Percentiles rank a stretch among this genome's conserved stretches.
These are phyloP conservation scores for Inonotus hispidus DNA, from an alignment of 1,284 basidiomycete genomes.

Conservation along the genomic window DNA sequence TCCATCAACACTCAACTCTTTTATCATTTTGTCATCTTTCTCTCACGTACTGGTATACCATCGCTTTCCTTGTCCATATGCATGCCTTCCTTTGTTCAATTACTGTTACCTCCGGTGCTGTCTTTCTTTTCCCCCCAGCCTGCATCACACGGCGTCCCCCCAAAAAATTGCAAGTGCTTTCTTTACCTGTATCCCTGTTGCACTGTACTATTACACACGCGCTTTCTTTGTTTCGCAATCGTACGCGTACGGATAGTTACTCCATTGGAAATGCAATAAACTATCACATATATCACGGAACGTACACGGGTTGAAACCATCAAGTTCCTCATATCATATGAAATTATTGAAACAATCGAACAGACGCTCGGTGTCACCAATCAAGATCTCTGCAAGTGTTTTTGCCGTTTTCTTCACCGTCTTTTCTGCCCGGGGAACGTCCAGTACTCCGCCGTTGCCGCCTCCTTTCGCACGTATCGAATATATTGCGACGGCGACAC, in stretches of 20 bases:
- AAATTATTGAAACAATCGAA: slow-evolving; percentile 10
- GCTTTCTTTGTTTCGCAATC: neutral
- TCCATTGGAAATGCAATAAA: neutral
- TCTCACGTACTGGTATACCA: neutral
- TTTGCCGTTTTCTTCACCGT: slow-evolving; percentile 2
- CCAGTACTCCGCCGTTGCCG: slow-evolving; percentile 11
- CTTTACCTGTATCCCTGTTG: neutral
- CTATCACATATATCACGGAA: neutral
- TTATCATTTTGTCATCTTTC: too few relatives aligned
- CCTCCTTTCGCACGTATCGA: slow-evolving; percentile 30
- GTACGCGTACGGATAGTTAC: neutral
- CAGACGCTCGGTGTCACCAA: slow-evolving; percentile 4
- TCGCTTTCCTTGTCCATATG: neutral
- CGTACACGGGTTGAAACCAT: neutral
- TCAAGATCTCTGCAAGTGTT: slow-evolving; percentile 5
- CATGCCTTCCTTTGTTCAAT: neutral
- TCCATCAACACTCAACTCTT: too few relatives aligned
- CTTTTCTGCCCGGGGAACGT: slow-evolving; percentile 7
- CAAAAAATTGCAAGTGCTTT: neutral
- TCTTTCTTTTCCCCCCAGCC: neutral
- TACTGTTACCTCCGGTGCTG: neutral
- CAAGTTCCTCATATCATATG: neutral
- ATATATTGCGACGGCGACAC: slow-evolving; percentile 62
- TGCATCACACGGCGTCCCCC: neutral
- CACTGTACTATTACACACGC: slow-evolving; percentile 1